Evolutionary conservation across 345 rosid species (phyloP), one percentile per base, ranked within the genome.

Genomic region (Eucalyptus victrix): DNA sequence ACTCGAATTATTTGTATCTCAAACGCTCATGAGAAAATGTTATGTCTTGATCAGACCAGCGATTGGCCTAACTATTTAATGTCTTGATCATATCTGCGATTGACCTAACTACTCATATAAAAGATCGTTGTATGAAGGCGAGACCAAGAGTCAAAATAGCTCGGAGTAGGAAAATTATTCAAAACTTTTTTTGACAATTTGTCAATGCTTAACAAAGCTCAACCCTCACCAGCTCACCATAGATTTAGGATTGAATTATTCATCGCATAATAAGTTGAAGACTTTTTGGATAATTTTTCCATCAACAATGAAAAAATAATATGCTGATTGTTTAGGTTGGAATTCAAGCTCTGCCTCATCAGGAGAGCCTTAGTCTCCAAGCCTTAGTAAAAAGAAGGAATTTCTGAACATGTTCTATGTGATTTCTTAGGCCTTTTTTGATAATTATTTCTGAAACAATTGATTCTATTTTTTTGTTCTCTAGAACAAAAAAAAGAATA

Each of bases 221-320:
- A 9, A 76, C 16, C 23, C 23, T n/a, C 18, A 34, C 40, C 1
- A 3, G 0, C 42, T 72, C 7, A 10, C 14, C 0, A 3, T 0
- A 69, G 13, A 6, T 10, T 34, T 2, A 19, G 0, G 1, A 21
- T 12, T 12, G 2, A 23, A 76, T 21, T 37, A 44, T 6, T 12
- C 1, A 4, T 2, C 14, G 2, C 2, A 10, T 4, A 11, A 11
- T 40, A 37, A 12, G 5, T 37, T 21, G 2, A 11, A 3, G 3
- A 76, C 26, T 15, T 21, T 11, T 40, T 21, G 16, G 9, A 40
- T 12, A 21, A 76, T 10, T 76, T 11, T 37, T 40, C 3, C 1
- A 0, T 10, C 2, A 1, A 4, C 2, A 19, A 7, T 5, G 28
- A 21, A 76, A 37, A 76, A 44, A 23, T 14, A 76, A 21, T 10